These are phyloP conservation scores for Yamadazyma taylorii DNA, from an alignment of 1,139 yeast genomes.

Conservation along the genomic window DNA sequence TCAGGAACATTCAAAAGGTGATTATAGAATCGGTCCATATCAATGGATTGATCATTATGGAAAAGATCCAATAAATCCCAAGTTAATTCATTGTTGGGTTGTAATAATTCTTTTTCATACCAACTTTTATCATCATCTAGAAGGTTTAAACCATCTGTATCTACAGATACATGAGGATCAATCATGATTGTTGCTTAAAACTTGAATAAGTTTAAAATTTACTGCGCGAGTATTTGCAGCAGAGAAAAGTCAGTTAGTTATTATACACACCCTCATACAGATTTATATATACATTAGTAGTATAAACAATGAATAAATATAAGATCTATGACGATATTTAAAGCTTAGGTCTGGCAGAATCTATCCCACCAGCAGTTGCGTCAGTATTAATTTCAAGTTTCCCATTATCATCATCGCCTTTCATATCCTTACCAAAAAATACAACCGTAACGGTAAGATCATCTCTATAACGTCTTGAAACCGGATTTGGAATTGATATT, in stretches of 20 bases:
- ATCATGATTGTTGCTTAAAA: no score
- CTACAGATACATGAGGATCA: not conserved
- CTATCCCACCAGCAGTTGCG: constrained; percentile 60
- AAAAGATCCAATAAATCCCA: constrained; percentile 63
- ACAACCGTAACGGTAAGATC: constrained; percentile 95
- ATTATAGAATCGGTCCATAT: constrained; percentile 33
- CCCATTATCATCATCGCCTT: constrained; percentile 46
- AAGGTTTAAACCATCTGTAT: not conserved
- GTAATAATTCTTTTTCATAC: constrained; percentile 30
- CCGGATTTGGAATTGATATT: constrained; percentile 90
- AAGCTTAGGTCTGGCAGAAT: constrained; percentile 51
- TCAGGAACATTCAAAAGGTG: constrained; percentile 52
- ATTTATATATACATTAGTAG: not conserved
- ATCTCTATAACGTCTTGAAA: constrained; percentile 89
- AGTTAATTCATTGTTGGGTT: constrained; percentile 50
- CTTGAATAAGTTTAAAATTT: no score
- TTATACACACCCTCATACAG: not conserved
- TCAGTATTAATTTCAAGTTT: constrained; percentile 51
- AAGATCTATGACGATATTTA: constrained; percentile 17
- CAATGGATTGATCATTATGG: constrained; percentile 42
- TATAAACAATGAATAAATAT: not conserved
- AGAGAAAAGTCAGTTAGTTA: no score
- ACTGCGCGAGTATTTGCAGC: no score
- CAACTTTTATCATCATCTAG: constrained; percentile 5
- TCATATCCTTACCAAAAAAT: constrained; percentile 69